Conservation (phyloP, 2,329 filamentous ascomycete genomes). For the Neophaeococcomyces aloes region DNA sequence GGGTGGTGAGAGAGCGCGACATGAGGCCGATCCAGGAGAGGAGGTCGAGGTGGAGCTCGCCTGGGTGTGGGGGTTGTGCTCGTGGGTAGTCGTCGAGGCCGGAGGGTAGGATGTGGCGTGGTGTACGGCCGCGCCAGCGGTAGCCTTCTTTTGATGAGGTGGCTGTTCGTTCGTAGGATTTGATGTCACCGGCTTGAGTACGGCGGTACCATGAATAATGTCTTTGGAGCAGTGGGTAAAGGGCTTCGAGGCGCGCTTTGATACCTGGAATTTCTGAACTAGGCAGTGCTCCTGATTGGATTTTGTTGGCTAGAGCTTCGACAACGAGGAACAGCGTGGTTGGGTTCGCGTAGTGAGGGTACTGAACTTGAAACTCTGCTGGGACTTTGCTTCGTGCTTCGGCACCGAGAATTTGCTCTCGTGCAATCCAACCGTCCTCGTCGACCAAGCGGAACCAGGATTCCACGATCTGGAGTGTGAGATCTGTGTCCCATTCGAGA, state of each 20-base stretch:
- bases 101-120: conserved; percentile 78
- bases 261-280: conserved; percentile 22
- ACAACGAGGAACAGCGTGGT: conserved; percentile 88
- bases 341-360: conserved; percentile 94
- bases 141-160: conserved; percentile 88
- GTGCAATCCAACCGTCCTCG: conserved; percentile 91
- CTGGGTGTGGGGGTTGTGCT: conserved; percentile 83
- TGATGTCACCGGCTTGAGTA: conserved; percentile 83
- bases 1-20: conserved; percentile 71
- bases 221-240: conserved; percentile 78
- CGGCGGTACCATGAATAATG: conserved; percentile 93
- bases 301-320: conserved; percentile 70
- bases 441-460: conserved; percentile 97
- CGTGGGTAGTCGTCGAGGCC: conserved; percentile 95
- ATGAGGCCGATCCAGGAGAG: conserved; percentile 98
- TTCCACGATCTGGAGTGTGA: conserved; percentile 75
- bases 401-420: conserved; percentile 84
- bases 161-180: conserved; percentile 78
- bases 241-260: conserved; percentile 44
- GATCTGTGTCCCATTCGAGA: conserved; percentile 85
- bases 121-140: conserved; percentile 83
- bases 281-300: conserved; percentile 39
- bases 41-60: conserved; percentile 88
- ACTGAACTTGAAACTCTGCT: conserved; percentile 83
- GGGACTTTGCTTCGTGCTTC: conserved; percentile 95